phyloP scores from a whole-genome alignment of 768 basidiomycete species.

The Termitomyces sp. region DNA sequence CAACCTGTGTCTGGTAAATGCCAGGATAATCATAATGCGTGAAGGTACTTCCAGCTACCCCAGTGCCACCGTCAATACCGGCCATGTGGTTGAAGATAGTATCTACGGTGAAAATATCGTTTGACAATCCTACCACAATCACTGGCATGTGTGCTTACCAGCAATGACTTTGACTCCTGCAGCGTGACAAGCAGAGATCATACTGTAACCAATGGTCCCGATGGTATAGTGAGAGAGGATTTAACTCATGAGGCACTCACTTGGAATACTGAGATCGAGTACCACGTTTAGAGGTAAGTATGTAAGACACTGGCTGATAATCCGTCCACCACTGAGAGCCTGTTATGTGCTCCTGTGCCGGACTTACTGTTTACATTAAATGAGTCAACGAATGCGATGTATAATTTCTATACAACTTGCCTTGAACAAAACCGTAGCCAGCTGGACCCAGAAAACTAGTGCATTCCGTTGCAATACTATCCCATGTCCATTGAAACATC shows the following conservation, averaged over 20 bases:
- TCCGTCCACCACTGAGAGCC: conserved; percentile 73
- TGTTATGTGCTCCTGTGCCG: conserved; percentile 51
- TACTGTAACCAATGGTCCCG: conserved; percentile 18
- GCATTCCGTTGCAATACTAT: conserved; percentile 58
- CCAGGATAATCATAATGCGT: conserved; percentile 50
- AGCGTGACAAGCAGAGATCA: conserved; percentile 45
- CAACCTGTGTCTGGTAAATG: conserved; percentile 39
- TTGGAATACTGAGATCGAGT: conserved; percentile 44
- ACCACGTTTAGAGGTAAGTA: conserved; percentile 59
- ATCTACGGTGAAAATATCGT: conserved; percentile 22
- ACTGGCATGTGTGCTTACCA: conserved; percentile 28
- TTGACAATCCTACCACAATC: no score
- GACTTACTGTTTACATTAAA: conserved; percentile 30
- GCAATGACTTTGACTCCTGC: conserved; percentile 56
- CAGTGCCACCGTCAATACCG: conserved; percentile 40
- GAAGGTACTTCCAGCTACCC: conserved; percentile 43
- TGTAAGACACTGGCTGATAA: conserved; percentile 68
- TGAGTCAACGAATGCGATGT: neutral
- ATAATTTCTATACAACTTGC: conserved; percentile 22
- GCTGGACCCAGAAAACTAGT: conserved; percentile 60
- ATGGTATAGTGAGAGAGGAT: neutral
- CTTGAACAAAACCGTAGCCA: conserved; percentile 71
- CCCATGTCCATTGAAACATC: conserved; percentile 69
- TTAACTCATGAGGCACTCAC: conserved; percentile 13
- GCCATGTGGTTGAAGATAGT: conserved; percentile 69